These are phyloP conservation scores for Talaromyces sp. DNA, from an alignment of 2,329 filamentous ascomycete genomes.

Conservation along the genomic window DNA sequence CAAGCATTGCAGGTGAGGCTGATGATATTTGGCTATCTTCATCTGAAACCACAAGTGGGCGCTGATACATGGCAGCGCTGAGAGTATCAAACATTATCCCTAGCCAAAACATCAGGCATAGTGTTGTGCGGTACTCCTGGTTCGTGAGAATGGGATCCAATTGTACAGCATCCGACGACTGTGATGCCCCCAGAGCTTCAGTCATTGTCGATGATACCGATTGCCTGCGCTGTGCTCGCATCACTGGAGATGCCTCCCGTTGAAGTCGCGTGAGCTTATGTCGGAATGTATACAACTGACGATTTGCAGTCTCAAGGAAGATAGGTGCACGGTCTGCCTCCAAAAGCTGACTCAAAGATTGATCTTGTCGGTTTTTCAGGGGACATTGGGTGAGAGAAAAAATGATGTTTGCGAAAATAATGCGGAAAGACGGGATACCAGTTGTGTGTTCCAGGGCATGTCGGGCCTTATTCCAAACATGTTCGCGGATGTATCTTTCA, in stretches of 20 bases:
- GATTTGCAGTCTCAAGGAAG: slow-evolving; percentile 41
- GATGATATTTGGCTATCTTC: slow-evolving; percentile 48
- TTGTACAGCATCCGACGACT: too few relatives aligned
- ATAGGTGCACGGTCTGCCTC: slow-evolving; percentile 35
- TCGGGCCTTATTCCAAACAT: slow-evolving; percentile 48
- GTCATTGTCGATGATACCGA: too few relatives aligned
- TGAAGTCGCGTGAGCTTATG: slow-evolving; percentile 4
- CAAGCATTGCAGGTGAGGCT: neutral
- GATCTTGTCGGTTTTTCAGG: slow-evolving; percentile 25
- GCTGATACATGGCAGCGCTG: slow-evolving; percentile 57
- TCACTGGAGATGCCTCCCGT: slow-evolving; percentile 8
- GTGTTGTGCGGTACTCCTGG: slow-evolving; percentile 47
- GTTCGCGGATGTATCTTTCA: slow-evolving; percentile 42
- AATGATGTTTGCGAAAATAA: slow-evolving; percentile 50
- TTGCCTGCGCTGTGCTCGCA: slow-evolving; percentile 1
- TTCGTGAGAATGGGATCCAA: slow-evolving; percentile 14
- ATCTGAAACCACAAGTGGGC: slow-evolving; percentile 49
- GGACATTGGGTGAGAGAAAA: slow-evolving; percentile 51
- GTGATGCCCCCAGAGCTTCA: too few relatives aligned
- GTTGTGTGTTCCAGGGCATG: slow-evolving; percentile 41
- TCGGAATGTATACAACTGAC: too few relatives aligned
- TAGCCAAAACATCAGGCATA: slow-evolving; percentile 61
- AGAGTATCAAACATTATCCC: slow-evolving; percentile 63
- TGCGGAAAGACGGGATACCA: slow-evolving; percentile 49
- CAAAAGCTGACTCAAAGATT: slow-evolving; percentile 20